Evolutionary conservation across 169 alveolate species (phyloP).

Genomic region (Plasmodium adleri): DNA sequence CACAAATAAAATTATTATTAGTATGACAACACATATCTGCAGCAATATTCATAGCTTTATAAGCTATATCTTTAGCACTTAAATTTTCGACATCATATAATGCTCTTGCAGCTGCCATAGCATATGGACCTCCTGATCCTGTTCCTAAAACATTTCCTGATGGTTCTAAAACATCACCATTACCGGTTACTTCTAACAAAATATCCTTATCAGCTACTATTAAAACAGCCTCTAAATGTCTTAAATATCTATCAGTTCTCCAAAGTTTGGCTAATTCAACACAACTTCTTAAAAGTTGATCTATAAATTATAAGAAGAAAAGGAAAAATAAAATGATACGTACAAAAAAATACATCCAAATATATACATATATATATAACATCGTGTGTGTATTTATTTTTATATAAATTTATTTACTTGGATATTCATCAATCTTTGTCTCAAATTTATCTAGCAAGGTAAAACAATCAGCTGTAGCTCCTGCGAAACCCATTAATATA

Average conservation of each 20-base stretch:
- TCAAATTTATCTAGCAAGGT: constrained; percentile 87
- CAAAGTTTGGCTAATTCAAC: constrained; percentile 89
- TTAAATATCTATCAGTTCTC: constrained; percentile 86
- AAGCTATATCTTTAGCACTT: constrained; percentile 85
- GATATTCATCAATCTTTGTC: constrained; percentile 87
- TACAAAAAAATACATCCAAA: background rate
- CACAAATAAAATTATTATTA: constrained; percentile 81
- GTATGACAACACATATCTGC: constrained; percentile 88
- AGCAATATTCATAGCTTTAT: constrained; percentile 86
- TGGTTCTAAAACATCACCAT: constrained; percentile 89
- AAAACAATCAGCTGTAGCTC: constrained; percentile 90
- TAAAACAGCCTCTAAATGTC: constrained; percentile 88
- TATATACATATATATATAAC: background rate
- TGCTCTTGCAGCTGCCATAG: constrained; percentile 90
- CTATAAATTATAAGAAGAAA: constrained; percentile 31
- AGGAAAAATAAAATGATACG: constrained; percentile 5
- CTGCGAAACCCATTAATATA: constrained; percentile 87
- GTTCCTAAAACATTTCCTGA: constrained; percentile 88
- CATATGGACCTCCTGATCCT: constrained; percentile 91
- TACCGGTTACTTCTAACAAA: constrained; percentile 86
- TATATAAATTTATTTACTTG: constrained; percentile 74
- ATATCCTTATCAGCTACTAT: constrained; percentile 86
- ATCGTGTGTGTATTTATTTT: background rate
- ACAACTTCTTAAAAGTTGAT: constrained; percentile 88
- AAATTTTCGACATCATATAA: constrained; percentile 82